Base-by-base conservation (phyloP, 1,139 yeast genomes). In the Hanseniaspora sp. region DNA sequence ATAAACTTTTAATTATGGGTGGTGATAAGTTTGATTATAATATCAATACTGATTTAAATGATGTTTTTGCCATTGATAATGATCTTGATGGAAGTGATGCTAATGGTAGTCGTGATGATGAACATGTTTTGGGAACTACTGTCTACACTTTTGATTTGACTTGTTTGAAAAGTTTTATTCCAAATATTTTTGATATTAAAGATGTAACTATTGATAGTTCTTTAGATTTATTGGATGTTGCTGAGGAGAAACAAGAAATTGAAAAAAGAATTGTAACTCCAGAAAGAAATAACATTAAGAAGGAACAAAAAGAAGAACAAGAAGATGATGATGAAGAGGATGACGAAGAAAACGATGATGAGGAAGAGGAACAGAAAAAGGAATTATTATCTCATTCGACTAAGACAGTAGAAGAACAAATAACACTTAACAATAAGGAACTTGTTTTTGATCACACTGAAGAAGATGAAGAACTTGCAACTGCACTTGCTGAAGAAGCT, bases 1-100 rank as follows among this genome's bases (percentile, higher is more conserved):
- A 86, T 64, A 86, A 83, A 67, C 67, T 92, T 53, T 66, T 90
- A 31, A 80, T 92, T 28, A 83, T 94, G 86, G 98, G 98, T 46
- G 98, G 98, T 58, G 95, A 87, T 66, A 77, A 81, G 59, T 79
- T 81, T 60, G 86, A 81, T 63, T 80, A 67, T 58, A 69, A 70
- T 23, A 60, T 66, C n/a, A 39, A 48, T 7, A n/a, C 44, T 11
- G 56, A 54, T 37, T 31, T 48, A 23, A 63, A 62, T 49, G 64
- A 66, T 31, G 73, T 72, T 56, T 68, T 70, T n/a, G 60, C 62
- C 46, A 71, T 72, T 59, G 28, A 47, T 8, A 72, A 69, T 48
- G 71, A 71, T 46, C 70, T 77, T 11, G 80, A 77, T 59, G 80
- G 77, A 39, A 64, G 64, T 47, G 59, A 69, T 17, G 74, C 69